These are phyloP conservation scores for Neonothopanus nambi DNA, from an alignment of 1,284 basidiomycete species.

Conservation along the genomic window DNA sequence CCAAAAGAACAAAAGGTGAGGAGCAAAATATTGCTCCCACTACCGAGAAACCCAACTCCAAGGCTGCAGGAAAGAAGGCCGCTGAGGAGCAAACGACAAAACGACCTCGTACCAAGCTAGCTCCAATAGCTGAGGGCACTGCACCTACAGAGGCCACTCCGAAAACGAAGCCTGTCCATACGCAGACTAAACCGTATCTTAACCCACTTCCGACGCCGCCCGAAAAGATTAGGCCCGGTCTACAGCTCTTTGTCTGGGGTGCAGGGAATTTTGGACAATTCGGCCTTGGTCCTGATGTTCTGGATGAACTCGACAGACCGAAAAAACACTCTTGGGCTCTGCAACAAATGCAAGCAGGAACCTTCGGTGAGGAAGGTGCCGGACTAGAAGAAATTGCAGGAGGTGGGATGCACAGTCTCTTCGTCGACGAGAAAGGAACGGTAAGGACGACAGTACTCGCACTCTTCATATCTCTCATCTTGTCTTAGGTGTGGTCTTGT, in stretches of 20 bases:
- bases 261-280: slow-evolving; percentile 89
- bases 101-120: slow-evolving; percentile 30
- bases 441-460: slow-evolving; percentile 46
- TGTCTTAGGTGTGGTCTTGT: slow-evolving; percentile 75
- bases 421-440: slow-evolving; percentile 82
- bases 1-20: slow-evolving; percentile 36
- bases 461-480: slow-evolving; percentile 7
- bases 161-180: slow-evolving; percentile 16
- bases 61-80: slow-evolving; percentile 29
- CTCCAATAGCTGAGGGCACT: slow-evolving; percentile 35
- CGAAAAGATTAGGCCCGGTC: slow-evolving; percentile 51
- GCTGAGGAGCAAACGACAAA: slow-evolving; percentile 28
- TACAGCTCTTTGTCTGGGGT: slow-evolving; percentile 82
- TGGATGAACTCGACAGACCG: slow-evolving; percentile 73
- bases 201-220: slow-evolving; percentile 60
- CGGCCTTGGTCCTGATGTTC: slow-evolving; percentile 73
- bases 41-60: slow-evolving; percentile 24
- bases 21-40: slow-evolving; percentile 35
- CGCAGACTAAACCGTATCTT: slow-evolving; percentile 53
- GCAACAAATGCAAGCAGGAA: slow-evolving; percentile 59
- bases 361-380: slow-evolving; percentile 66
- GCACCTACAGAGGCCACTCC: slow-evolving; percentile 23
- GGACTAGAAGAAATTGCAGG: slow-evolving; percentile 78
- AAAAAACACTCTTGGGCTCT: slow-evolving; percentile 68
- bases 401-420: slow-evolving; percentile 85